Evolutionary conservation across 1,139 yeast species (phyloP).

Genomic region (Martiniozyma asiatica): DNA sequence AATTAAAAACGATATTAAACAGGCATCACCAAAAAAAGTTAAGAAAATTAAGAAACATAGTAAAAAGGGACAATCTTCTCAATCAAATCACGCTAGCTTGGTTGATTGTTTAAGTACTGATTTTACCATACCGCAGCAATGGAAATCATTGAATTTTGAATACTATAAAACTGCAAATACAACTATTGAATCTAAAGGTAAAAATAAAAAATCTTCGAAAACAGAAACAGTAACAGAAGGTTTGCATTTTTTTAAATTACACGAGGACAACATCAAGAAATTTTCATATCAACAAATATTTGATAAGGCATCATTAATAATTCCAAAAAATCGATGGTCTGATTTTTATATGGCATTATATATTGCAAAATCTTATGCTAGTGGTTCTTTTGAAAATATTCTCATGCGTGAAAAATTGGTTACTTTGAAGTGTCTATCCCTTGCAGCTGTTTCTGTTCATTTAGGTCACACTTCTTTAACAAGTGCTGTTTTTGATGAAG

Average conservation of each 20-base stretch:
- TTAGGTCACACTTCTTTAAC: constrained; percentile 45
- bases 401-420: constrained; percentile 47
- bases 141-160: constrained; percentile 46
- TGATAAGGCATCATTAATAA: constrained; percentile 42
- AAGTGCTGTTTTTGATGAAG: constrained; percentile 56
- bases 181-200: constrained; percentile 1
- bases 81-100: constrained; percentile 32
- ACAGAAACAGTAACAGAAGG: constrained; percentile 27
- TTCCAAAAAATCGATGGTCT: constrained; percentile 56
- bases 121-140: constrained; percentile 39
- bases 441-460: constrained; percentile 43
- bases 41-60: constrained; percentile 11
- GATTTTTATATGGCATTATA: constrained; percentile 53
- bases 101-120: constrained; percentile 39
- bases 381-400: constrained; percentile 39
- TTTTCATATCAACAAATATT: constrained; percentile 51
- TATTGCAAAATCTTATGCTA: constrained; percentile 61
- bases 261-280: constrained; percentile 37
- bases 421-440: constrained; percentile 53
- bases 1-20: constrained; percentile 1
- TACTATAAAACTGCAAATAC: constrained; percentile 30
- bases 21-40: constrained; percentile 21
- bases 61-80: not conserved
- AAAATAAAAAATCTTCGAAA: not conserved
- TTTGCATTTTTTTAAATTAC: constrained; percentile 31